Evolutionary conservation across 345 rosid genomes (phyloP).

Genomic region (Sonneratia alba): DNA sequence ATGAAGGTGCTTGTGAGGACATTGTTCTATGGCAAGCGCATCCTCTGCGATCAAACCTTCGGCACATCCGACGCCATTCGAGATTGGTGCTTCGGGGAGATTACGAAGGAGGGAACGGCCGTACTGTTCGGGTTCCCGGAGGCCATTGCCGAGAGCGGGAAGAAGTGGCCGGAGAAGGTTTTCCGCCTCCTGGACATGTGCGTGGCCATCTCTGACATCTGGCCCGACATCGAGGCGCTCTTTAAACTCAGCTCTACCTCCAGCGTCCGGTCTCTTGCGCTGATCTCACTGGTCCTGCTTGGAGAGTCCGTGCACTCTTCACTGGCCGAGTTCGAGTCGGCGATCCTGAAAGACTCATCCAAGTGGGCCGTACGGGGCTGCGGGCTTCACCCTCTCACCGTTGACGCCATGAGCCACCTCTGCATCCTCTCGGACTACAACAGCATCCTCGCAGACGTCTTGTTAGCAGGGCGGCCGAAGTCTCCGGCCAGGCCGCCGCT

Average conservation of each 20-base stretch:
- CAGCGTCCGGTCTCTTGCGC: slow-evolving; percentile 7
- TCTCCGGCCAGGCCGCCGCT: not conserved
- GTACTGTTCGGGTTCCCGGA: slow-evolving; percentile 15
- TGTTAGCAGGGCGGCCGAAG: not conserved
- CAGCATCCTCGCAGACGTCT: slow-evolving; percentile 9
- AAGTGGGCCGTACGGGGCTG: slow-evolving; percentile 7
- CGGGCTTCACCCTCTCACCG: slow-evolving; percentile 13
- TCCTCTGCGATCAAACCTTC: slow-evolving; percentile 19
- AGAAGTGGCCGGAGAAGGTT: slow-evolving; percentile 17
- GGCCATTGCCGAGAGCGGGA: not conserved
- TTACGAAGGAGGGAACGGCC: slow-evolving; percentile 10
- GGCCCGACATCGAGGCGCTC: slow-evolving; percentile 12
- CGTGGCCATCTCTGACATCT: slow-evolving; percentile 8
- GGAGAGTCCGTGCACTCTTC: slow-evolving; percentile 12
- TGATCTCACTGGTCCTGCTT: slow-evolving; percentile 8
- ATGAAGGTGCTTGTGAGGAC: slow-evolving; percentile 9
- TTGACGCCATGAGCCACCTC: slow-evolving; percentile 7
- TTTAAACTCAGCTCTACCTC: slow-evolving; percentile 10
- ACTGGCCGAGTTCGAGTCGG: slow-evolving; percentile 9
- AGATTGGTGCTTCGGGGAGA: slow-evolving; percentile 13
- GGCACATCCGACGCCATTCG: slow-evolving; percentile 7
- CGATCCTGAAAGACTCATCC: slow-evolving; percentile 11
- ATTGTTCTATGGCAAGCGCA: slow-evolving; percentile 17
- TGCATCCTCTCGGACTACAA: slow-evolving; percentile 9
- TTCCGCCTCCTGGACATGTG: slow-evolving; percentile 18